Evolutionary conservation across 2,329 filamentous ascomycete species (phyloP), one percentile per base, ranked within the genome.

Genomic region (Tolypocladium amazonense): DNA sequence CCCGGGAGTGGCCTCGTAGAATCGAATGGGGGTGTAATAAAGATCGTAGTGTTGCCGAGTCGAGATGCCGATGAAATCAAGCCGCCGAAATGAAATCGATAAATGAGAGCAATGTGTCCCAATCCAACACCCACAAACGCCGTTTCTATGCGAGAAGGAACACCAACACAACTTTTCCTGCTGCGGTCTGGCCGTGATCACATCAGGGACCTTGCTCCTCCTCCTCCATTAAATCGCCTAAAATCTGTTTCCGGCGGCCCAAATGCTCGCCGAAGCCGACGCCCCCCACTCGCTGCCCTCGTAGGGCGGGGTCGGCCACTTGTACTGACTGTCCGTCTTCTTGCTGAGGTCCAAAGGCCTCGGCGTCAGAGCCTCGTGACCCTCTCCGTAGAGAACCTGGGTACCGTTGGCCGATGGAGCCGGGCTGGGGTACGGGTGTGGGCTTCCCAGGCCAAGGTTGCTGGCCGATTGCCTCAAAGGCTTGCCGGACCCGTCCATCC

Each of bases 221-320:
- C 38, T 56, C 18, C 5, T 56, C 37, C 38, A 50, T 33, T 43
- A 56, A 35, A 39, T 58, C 59, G 39, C 58, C 73, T 75, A 87
- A 67, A 87, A 82, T 65, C 82, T 80, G 71, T 81, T 86, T 64
- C 88, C 84, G 38, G 86, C 85, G 58, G 88, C 87, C 78, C 89
- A 88, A 65, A 92, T 92, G 74, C 88, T 92, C 7, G 90, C 88
- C 14, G 91, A 85, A 37, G 90, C 89, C 50, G 89, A 88, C 11
- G 88, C 86, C 23, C 88, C 91, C 93, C 92, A 97, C 71, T 96
- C 92, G 63, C 87, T 87, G 67, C 96, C 92, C 69, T 96, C 92
- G 66, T 97, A 96, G 4, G 94, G 93, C 27, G 94, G 94, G 20
- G 94, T 97, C 3, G 92, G 93, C 88, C 92, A 97, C 75, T 96